Evolutionary conservation across 1,284 basidiomycete genomes (phyloP).

Genomic region (Schizophyllum commune): DNA sequence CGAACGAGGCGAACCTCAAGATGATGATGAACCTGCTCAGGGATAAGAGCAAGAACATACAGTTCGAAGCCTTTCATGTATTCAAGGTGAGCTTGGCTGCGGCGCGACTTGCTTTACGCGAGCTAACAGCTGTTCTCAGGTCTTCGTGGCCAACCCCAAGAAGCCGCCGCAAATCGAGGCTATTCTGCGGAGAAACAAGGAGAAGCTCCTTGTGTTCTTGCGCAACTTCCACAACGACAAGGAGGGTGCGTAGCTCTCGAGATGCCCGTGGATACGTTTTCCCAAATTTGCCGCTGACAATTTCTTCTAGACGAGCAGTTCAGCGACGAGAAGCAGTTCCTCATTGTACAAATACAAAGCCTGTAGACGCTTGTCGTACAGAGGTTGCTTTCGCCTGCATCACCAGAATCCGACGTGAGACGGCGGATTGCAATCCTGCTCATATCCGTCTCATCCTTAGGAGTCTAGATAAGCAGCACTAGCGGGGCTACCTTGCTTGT

Average conservation of each 20-base stretch:
- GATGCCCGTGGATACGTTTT: background rate
- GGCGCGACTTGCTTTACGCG: background rate
- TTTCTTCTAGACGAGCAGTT: constrained; percentile 99
- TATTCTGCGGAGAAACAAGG: constrained; percentile 90
- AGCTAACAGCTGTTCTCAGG: constrained; percentile 35
- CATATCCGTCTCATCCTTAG: too few species aligned
- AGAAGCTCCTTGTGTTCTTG: constrained; percentile 86
- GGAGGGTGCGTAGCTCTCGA: constrained; percentile 54
- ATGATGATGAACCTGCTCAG: constrained; percentile 99
- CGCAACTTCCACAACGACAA: constrained; percentile 97
- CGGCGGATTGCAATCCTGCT: too few species aligned
- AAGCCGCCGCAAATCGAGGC: constrained; percentile 92
- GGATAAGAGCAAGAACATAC: constrained; percentile 98
- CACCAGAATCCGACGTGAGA: too few species aligned
- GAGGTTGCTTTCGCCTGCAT: too few species aligned
- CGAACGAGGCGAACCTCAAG: constrained; percentile 90
- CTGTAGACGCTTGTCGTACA: constrained; percentile 28
- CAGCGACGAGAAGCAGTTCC: constrained; percentile 95
- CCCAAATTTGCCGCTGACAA: too few species aligned
- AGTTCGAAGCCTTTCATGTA: constrained; percentile 99
- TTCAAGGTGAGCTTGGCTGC: constrained; percentile 75
- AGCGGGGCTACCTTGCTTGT: too few species aligned
- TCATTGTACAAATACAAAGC: constrained; percentile 83
- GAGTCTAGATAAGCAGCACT: too few species aligned
- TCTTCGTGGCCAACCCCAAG: constrained; percentile 99